Conservation (phyloP, 2,329 filamentous ascomycete genomes). For the Pseudocercospora musae region DNA sequence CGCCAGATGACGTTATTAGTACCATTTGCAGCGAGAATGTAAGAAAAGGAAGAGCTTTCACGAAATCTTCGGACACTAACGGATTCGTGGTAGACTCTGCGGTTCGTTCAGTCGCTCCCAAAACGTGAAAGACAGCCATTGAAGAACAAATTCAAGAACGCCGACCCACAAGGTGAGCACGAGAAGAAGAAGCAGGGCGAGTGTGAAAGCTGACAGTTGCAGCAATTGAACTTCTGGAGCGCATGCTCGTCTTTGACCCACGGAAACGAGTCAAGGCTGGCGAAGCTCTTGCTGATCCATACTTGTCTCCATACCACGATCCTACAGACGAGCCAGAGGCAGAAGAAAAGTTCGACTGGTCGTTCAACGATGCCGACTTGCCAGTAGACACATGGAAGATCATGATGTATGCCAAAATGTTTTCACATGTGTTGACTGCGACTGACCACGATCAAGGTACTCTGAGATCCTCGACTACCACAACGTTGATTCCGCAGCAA, state of each 20-base stretch:
- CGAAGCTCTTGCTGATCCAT: constrained; percentile 84
- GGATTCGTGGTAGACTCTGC: constrained; percentile 63
- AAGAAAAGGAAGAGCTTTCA: constrained; percentile 49
- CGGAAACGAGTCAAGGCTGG: constrained; percentile 87
- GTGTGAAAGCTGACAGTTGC: constrained; percentile 27
- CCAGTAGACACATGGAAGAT: constrained; percentile 99
- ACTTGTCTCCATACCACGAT: constrained; percentile 94
- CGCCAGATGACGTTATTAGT: constrained; percentile 96
- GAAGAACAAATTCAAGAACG: constrained; percentile 88
- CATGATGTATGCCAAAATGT: constrained; percentile 75
- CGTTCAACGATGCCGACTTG: constrained; percentile 95
- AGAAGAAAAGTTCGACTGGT: constrained; percentile 99
- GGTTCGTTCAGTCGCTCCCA: constrained; percentile 95
- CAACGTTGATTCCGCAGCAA: constrained; percentile 67
- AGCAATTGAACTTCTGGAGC: constrained; percentile 85
- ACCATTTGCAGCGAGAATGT: constrained; percentile 94
- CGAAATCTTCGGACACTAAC: constrained; percentile 23
- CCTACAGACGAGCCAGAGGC: constrained; percentile 93
- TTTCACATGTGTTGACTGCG: neutral
- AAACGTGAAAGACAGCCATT: constrained; percentile 90
- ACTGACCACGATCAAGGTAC: constrained; percentile 62
- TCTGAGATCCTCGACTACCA: constrained; percentile 98
- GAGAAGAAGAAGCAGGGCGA: neutral
- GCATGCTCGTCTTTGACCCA: constrained; percentile 98
- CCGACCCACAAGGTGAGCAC: constrained; percentile 58